Evolutionary conservation across 768 basidiomycete species (phyloP), one percentile per base, ranked within the genome.

Genomic region (Mycena belliarum): DNA sequence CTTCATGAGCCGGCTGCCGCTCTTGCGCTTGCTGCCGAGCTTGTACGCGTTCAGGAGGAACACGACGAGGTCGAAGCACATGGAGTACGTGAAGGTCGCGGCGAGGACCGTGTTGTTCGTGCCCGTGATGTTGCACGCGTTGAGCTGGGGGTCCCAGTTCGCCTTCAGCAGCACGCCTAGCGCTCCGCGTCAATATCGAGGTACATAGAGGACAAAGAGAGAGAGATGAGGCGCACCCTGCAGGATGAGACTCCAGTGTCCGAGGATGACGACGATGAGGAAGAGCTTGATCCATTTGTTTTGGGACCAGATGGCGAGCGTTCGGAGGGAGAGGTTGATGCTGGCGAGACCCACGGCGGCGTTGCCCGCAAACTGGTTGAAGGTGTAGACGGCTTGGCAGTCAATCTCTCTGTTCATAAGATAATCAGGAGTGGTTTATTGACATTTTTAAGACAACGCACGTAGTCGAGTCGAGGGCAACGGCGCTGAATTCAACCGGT

Each of bases 71-170:
- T 90, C 89, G 66, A 90, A 88, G 65, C 76, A 75, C 89, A 90
- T 91, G 28, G 87, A 84, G 63, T 90, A 90, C 29, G 89, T 85
- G 69, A 89, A 90, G 4, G 85, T 85, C 3, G 85, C 83, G 6
- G 86, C 84, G 29, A 89, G 78, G 49, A 88, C 71, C 10, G 69
- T 82, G 68, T 83, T 89, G 66, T 86, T 81, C 8, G 87, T 86
- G 28, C 79, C 65, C 1, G 77, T 75, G 54, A 90, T 87, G 2
- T 74, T 72, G 66, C 88, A 90, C 0, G 79, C 76, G 24, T 76
- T 73, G 12, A 66, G 50, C 2, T 69, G 75, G 10, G 77, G 73
- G 6, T 75, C 65, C 86, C 86, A 89, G 4, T 55, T 49, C 0
- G 84, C 85, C 44, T 77, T 83, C 16, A 89, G 69, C n/a, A 83